phyloP scores from a whole-genome alignment of 768 basidiomycete species.

The Phlebiopsis flavidoalba region DNA sequence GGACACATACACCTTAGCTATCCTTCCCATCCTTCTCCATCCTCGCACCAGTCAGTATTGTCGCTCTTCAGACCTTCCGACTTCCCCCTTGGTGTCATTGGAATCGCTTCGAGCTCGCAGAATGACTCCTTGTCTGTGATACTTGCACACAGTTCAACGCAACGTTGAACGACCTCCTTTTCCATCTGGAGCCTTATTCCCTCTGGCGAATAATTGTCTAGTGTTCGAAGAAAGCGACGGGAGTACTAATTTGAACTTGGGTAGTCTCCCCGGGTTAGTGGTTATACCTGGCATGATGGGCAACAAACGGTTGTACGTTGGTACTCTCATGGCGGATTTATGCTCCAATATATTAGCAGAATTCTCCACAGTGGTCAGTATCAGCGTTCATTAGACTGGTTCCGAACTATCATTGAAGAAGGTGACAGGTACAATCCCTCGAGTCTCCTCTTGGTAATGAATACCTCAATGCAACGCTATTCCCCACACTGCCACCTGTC shows the following conservation, averaged over 20 bases:
- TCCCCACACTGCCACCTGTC: slow-evolving; percentile 57
- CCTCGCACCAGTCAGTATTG: slow-evolving; percentile 56
- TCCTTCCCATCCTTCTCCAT: slow-evolving; percentile 68
- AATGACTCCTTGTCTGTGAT: slow-evolving; percentile 47
- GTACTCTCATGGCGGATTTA: slow-evolving; percentile 82
- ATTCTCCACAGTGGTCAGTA: slow-evolving; percentile 80
- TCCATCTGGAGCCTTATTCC: slow-evolving; percentile 61
- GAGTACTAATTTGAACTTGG: slow-evolving; percentile 48
- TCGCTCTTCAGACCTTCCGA: slow-evolving; percentile 74
- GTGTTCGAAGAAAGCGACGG: slow-evolving; percentile 73
- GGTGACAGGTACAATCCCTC: slow-evolving; percentile 60
- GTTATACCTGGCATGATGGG: slow-evolving; percentile 83
- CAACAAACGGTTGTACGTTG: slow-evolving; percentile 83
- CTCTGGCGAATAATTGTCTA: slow-evolving; percentile 77
- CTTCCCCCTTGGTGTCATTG: slow-evolving; percentile 85
- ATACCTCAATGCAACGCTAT: slow-evolving; percentile 65
- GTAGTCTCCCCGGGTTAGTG: slow-evolving; percentile 59
- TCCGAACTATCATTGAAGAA: slow-evolving; percentile 5
- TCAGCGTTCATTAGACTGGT: slow-evolving; percentile 6
- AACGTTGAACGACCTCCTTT: slow-evolving; percentile 60
- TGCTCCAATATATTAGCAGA: slow-evolving; percentile 85
- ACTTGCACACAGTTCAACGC: slow-evolving; percentile 62
- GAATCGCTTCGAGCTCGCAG: slow-evolving; percentile 68
- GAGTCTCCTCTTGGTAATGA: slow-evolving; percentile 86
- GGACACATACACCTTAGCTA: slow-evolving; percentile 81